These are phyloP conservation scores for Mycena polygramma DNA, from an alignment of 768 basidiomycete species.

Conservation along the genomic window DNA sequence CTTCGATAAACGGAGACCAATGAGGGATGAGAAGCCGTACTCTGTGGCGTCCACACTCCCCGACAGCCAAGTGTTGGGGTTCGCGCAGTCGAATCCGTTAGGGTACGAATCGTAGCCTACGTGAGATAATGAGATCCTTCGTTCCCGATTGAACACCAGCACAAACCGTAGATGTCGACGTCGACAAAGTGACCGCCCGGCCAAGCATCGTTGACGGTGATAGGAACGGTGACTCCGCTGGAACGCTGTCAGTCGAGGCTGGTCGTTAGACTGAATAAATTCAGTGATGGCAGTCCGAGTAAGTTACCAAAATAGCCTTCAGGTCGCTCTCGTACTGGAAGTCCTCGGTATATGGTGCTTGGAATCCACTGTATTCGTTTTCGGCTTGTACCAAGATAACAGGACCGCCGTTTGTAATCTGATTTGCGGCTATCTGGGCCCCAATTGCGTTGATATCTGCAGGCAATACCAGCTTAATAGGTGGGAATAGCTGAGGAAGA, in stretches of 20 bases:
- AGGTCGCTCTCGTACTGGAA: constrained; percentile 54
- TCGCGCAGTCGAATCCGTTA: constrained; percentile 67
- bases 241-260: constrained; percentile 47
- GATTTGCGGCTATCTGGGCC: constrained; percentile 60
- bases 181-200: constrained; percentile 60
- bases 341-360: constrained; percentile 55
- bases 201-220: constrained; percentile 62
- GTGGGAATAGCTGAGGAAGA: not conserved
- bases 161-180: constrained; percentile 63
- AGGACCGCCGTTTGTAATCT: constrained; percentile 73
- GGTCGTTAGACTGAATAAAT: not conserved
- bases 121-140: constrained; percentile 18
- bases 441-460: constrained; percentile 61
- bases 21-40: constrained; percentile 38
- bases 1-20: not conserved
- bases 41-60: constrained; percentile 53
- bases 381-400: constrained; percentile 62
- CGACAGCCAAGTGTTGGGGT: constrained; percentile 60
- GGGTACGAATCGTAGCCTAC: constrained; percentile 62
- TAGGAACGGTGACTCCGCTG: constrained; percentile 61
- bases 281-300: too few species aligned
- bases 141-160: not conserved
- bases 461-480: constrained; percentile 23
- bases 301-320: constrained; percentile 49
- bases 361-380: constrained; percentile 65